phyloP scores from a whole-genome alignment of 2,329 filamentous ascomycete species.

The Westerdykella sp. region DNA sequence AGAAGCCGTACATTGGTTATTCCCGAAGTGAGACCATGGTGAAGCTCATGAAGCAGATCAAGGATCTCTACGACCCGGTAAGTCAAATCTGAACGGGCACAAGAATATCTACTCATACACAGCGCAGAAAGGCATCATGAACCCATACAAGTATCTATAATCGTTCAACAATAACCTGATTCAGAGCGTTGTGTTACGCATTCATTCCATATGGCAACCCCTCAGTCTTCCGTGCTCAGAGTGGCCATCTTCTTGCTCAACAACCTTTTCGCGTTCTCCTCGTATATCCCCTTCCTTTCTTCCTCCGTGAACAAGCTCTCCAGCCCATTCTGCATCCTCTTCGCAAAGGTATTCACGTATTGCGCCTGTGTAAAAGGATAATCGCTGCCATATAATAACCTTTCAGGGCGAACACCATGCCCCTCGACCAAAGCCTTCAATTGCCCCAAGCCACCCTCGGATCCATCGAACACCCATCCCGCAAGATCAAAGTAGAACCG shows the following conservation, averaged over 20 bases:
- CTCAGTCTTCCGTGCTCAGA: too few relatives aligned
- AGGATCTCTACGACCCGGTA: constrained; percentile 89
- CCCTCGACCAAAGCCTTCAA: constrained; percentile 44
- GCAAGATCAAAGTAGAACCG: constrained; percentile 51
- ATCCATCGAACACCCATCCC: constrained; percentile 42
- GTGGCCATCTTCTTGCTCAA: constrained; percentile 10
- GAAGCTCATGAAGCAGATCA: constrained; percentile 88
- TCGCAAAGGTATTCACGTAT: constrained; percentile 35
- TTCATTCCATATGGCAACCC: too few relatives aligned
- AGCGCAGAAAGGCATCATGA: constrained; percentile 88
- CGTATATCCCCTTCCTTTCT: constrained; percentile 35
- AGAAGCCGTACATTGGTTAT: constrained; percentile 94
- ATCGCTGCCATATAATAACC: constrained; percentile 49
- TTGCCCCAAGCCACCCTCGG: constrained; percentile 34
- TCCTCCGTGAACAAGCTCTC: constrained; percentile 33
- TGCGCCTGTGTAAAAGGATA: constrained; percentile 45
- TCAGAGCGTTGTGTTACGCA: too few relatives aligned
- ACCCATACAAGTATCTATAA: constrained; percentile 91
- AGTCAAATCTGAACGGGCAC: constrained; percentile 36
- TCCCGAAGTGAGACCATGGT: constrained; percentile 84
- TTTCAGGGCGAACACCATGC: constrained; percentile 32
- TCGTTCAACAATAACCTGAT: not conserved
- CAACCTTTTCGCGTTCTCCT: constrained; percentile 35
- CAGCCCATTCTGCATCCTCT: constrained; percentile 40
- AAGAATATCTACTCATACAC: constrained; percentile 10